Evolutionary conservation across 495 filamentous ascomycete genomes (phyloP).

Genomic region (Xylaria bambusicola): DNA sequence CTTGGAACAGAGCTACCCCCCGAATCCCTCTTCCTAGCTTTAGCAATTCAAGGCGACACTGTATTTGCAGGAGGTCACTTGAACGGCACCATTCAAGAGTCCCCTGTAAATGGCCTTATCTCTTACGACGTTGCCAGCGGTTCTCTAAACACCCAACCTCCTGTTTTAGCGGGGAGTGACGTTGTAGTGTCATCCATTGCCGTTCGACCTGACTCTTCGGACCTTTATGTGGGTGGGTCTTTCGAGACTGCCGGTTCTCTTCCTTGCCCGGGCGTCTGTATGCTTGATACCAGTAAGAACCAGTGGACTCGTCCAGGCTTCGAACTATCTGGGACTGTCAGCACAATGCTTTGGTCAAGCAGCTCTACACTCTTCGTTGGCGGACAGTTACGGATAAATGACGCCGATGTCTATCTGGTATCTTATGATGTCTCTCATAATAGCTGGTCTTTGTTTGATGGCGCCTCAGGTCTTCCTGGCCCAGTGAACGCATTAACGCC

Average conservation of each 20-base stretch:
- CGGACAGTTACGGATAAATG: slow-evolving; percentile 70
- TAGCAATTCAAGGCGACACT: slow-evolving; percentile 65
- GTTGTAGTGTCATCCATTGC: slow-evolving; percentile 76
- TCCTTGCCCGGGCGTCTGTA: slow-evolving; percentile 77
- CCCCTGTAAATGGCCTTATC: slow-evolving; percentile 69
- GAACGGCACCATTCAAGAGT: slow-evolving; percentile 66
- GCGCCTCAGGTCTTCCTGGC: slow-evolving; percentile 69
- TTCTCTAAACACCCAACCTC: slow-evolving; percentile 67
- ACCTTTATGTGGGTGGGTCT: slow-evolving; percentile 83
- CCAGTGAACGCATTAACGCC: slow-evolving; percentile 73
- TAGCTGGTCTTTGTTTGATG: slow-evolving; percentile 66
- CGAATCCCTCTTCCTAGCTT: slow-evolving; percentile 73
- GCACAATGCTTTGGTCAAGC: slow-evolving; percentile 73
- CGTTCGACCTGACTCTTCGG: slow-evolving; percentile 62
- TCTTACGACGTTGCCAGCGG: slow-evolving; percentile 70
- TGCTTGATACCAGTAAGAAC: slow-evolving; percentile 63
- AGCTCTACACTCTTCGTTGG: slow-evolving; percentile 69
- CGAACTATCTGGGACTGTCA: slow-evolving; percentile 66
- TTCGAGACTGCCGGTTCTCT: slow-evolving; percentile 83
- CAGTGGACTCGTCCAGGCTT: slow-evolving; percentile 80
- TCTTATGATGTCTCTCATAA: slow-evolving; percentile 67
- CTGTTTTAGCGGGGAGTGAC: slow-evolving; percentile 64
- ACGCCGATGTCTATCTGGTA: slow-evolving; percentile 62
- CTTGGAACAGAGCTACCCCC: slow-evolving; percentile 63
- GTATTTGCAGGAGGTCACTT: slow-evolving; percentile 84